Conservation (phyloP, 2,329 filamentous ascomycete species). For the Penicillium fuscoglaucum region DNA sequence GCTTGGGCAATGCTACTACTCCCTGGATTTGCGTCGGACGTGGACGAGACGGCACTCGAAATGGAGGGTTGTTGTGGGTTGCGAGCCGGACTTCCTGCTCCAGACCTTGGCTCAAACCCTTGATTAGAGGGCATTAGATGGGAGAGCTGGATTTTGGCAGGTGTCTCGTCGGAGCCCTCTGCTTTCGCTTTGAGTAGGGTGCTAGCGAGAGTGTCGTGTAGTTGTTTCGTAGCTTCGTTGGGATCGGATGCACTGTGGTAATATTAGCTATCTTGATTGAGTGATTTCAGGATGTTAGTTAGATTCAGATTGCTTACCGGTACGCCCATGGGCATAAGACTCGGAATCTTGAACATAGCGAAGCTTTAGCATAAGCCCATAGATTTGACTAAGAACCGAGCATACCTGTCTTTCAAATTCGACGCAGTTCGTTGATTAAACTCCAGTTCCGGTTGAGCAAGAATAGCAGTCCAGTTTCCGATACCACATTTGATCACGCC, state of each 20-base stretch:
- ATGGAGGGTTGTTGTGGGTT: slow-evolving; percentile 20
- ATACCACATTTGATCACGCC: slow-evolving; percentile 63
- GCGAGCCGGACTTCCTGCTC: slow-evolving; percentile 13
- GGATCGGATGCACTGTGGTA: slow-evolving; percentile 33
- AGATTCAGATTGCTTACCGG: slow-evolving; percentile 26
- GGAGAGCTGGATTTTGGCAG: slow-evolving; percentile 29
- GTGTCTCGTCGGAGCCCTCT: slow-evolving; percentile 23
- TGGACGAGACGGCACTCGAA: slow-evolving; percentile 22
- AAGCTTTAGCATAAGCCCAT: slow-evolving; percentile 23
- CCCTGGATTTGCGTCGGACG: slow-evolving; percentile 16
- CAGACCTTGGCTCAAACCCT: slow-evolving; percentile 16
- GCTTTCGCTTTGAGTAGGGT: slow-evolving; percentile 35
- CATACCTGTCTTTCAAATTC: slow-evolving; percentile 62
- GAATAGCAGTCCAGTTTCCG: slow-evolving; percentile 65
- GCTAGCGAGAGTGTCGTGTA: slow-evolving; percentile 40
- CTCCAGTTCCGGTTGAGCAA: slow-evolving; percentile 56
- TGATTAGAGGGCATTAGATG: slow-evolving; percentile 24
- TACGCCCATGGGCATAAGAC: slow-evolving; percentile 56
- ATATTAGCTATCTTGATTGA: slow-evolving; percentile 2
- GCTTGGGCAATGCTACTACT: slow-evolving; percentile 15
- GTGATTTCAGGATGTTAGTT: background rate
- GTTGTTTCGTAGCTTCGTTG: slow-evolving; percentile 38
- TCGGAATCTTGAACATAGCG: slow-evolving; percentile 45
- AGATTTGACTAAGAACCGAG: background rate
- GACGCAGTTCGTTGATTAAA: slow-evolving; percentile 62